Percentiles rank a stretch among this genome's conserved stretches.
These are phyloP conservation scores for Brachypodium distachyon DNA, from an alignment of 202 grass and related monocot species.

Conservation along the genomic window DNA sequence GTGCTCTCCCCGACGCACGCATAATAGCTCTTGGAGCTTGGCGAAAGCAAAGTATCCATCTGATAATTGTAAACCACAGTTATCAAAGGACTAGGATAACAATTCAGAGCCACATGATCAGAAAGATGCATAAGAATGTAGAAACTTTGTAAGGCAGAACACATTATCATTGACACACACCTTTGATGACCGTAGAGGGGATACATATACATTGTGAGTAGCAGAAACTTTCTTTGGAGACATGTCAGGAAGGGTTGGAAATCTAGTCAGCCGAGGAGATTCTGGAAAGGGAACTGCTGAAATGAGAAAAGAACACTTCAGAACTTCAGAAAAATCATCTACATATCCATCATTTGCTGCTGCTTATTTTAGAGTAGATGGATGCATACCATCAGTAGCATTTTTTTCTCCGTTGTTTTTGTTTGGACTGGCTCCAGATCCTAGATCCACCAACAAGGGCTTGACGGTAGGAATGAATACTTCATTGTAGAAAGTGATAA, in stretches of 20 bases:
- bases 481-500: slow-evolving; percentile 96
- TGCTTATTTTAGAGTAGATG: background rate
- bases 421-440: slow-evolving; percentile 42
- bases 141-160: background rate
- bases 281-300: slow-evolving; percentile 60
- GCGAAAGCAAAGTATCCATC: slow-evolving; percentile 90
- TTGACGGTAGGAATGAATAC: slow-evolving; percentile 89
- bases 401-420: slow-evolving; percentile 55
- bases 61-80: background rate
- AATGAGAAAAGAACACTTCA: background rate
- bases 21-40: slow-evolving; percentile 97
- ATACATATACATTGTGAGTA: slow-evolving; percentile 89
- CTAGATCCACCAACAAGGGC: slow-evolving; percentile 72
- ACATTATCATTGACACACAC: slow-evolving; percentile 19
- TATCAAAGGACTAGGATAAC: background rate
- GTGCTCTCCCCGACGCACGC: slow-evolving; percentile 95
- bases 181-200: slow-evolving; percentile 72
- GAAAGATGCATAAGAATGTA: background rate
- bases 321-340: slow-evolving; percentile 17
- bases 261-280: slow-evolving; percentile 74
- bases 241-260: slow-evolving; percentile 97
- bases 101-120: background rate
- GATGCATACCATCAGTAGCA: slow-evolving; percentile 44
- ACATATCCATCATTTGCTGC: background rate
- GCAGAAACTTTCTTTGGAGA: slow-evolving; percentile 97